Percentiles rank a stretch among this genome's conserved stretches.
These are phyloP conservation scores for Coniella vitis DNA, from an alignment of 2,329 filamentous ascomycete genomes.

Conservation along the genomic window DNA sequence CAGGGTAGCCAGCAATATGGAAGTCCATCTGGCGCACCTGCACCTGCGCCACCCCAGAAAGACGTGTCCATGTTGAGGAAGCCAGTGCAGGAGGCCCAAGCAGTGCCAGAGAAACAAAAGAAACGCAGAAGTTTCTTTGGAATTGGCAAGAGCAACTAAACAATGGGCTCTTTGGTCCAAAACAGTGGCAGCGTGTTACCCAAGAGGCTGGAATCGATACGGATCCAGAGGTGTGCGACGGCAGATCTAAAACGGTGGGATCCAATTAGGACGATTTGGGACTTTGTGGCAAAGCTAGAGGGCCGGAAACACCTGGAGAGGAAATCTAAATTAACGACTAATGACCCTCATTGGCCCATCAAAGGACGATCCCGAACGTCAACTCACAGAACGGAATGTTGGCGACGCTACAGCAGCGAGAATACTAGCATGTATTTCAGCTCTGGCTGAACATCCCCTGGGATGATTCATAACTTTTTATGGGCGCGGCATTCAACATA, in stretches of 20 bases:
- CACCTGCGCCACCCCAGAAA: slow-evolving; percentile 29
- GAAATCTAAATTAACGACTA: background rate
- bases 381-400: background rate
- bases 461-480: too few species aligned
- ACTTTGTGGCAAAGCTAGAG: background rate
- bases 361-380: background rate
- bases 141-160: slow-evolving; percentile 58
- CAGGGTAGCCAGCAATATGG: slow-evolving; percentile 19
- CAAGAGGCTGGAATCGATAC: background rate
- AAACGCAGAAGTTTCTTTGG: slow-evolving; percentile 92
- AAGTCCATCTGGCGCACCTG: slow-evolving; percentile 17
- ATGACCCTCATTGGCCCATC: background rate
- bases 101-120: slow-evolving; percentile 33
- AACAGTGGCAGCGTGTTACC: background rate
- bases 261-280: background rate
- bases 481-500: too few species aligned
- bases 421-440: background rate
- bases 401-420: background rate
- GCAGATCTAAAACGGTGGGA: background rate
- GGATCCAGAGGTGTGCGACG: background rate
- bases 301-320: background rate
- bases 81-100: slow-evolving; percentile 12
- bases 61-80: slow-evolving; percentile 24
- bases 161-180: background rate
- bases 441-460: too few species aligned